phyloP scores from a whole-genome alignment of 2,329 filamentous ascomycete genomes.

The Fusarium napiforme region DNA sequence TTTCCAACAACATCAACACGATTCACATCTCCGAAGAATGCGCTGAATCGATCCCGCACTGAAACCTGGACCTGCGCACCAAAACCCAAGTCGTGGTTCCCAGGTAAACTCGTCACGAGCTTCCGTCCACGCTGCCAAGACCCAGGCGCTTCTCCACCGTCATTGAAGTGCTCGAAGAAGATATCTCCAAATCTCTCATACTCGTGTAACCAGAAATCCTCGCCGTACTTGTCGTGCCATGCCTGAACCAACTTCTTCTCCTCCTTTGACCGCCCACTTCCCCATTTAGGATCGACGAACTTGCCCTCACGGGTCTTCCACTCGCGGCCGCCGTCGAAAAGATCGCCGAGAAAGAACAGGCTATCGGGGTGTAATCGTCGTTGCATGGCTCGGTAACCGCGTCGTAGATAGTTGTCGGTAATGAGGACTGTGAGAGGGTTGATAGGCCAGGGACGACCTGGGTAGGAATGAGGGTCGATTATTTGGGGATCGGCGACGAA shows the following conservation, averaged over 20 bases:
- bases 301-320: constrained; percentile 79
- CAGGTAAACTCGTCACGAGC: constrained; percentile 86
- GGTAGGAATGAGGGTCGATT: constrained; percentile 95
- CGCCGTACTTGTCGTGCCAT: constrained; percentile 80
- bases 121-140: constrained; percentile 75
- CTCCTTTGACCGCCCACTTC: constrained; percentile 59
- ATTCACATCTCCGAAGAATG: constrained; percentile 92
- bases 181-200: constrained; percentile 88
- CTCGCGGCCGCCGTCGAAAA: constrained; percentile 95
- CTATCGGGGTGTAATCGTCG: constrained; percentile 82
- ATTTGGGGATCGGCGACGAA: constrained; percentile 92
- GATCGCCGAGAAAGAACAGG: constrained; percentile 89
- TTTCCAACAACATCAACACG: constrained; percentile 92
- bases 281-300: constrained; percentile 70
- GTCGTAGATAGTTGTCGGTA: constrained; percentile 89
- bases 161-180: constrained; percentile 78
- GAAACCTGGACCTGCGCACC: constrained; percentile 83
- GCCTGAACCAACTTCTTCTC: constrained; percentile 68
- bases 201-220: constrained; percentile 86
- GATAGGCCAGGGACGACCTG: constrained; percentile 75
- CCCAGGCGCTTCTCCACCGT: constrained; percentile 64
- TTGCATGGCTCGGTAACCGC: constrained; percentile 84
- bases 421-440: constrained; percentile 66
- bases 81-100: constrained; percentile 96
- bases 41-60: constrained; percentile 84